These are phyloP conservation scores for Diaporthe citriasiana DNA, from an alignment of 2,329 filamentous ascomycete species.

Conservation along the genomic window DNA sequence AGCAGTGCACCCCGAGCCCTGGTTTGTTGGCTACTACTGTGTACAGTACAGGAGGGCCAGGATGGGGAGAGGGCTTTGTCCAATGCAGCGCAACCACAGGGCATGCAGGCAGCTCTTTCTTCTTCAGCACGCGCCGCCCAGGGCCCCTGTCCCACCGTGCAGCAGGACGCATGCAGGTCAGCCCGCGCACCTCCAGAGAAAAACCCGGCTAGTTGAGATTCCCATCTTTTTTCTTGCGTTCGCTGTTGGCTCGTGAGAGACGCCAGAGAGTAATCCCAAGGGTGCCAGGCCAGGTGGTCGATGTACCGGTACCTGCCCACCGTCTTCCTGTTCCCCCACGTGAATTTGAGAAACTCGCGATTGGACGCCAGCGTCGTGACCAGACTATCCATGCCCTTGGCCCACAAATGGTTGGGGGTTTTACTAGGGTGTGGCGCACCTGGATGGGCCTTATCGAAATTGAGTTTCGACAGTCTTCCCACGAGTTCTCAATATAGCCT, in stretches of 20 bases:
- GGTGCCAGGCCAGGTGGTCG: not conserved
- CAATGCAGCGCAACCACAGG: slow-evolving; percentile 23
- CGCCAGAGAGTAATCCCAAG: not conserved
- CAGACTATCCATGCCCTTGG: slow-evolving; percentile 1
- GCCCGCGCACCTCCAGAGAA: slow-evolving; percentile 31
- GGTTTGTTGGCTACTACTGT: slow-evolving; percentile 12
- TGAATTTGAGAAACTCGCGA: slow-evolving; percentile 26
- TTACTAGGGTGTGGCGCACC: slow-evolving; percentile 9
- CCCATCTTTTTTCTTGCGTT: not conserved
- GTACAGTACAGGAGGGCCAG: not conserved
- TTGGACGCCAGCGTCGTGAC: slow-evolving; percentile 18
- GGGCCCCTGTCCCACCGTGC: slow-evolving; percentile 27
- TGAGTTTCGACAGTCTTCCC: slow-evolving; percentile 31
- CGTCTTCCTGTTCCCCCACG: slow-evolving; percentile 13
- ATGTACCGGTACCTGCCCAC: slow-evolving; percentile 36
- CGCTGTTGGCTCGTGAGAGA: not conserved
- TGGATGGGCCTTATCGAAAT: slow-evolving; percentile 31
- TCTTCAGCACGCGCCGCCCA: slow-evolving; percentile 32
- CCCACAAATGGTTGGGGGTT: slow-evolving; percentile 24
- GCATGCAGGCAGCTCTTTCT: slow-evolving; percentile 4
- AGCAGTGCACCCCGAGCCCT: slow-evolving; percentile 19
- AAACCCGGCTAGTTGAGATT: slow-evolving; percentile 25
- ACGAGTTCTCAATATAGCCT: slow-evolving; percentile 35
- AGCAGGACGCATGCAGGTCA: slow-evolving; percentile 37
- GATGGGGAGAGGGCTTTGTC: not conserved